Evolutionary conservation across 140 eudicot genomes (phyloP), one percentile per base, ranked within the genome.

Genomic region (Oenanthe javanica): DNA sequence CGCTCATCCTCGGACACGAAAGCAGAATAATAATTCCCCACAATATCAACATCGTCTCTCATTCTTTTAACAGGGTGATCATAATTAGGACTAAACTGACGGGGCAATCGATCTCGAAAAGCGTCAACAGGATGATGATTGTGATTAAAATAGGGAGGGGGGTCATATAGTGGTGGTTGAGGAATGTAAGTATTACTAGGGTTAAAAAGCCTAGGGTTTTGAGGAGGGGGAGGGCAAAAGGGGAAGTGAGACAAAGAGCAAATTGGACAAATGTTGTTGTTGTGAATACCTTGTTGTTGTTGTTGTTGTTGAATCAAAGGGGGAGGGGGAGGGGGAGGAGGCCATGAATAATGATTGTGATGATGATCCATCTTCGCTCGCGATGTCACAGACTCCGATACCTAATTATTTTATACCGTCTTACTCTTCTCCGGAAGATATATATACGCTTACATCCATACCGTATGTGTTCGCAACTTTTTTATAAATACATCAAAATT

Each of bases 1-100:
- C 94, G 85, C 84, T 93, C 96, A 71, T 85, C 87, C 5, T 81
- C 91, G 9, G 85, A 75, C 11, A 81, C 66, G 63, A 43, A 48
- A 79, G 74, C 49, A 1, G 78, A 75, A 1, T 78, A 31, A 31
- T 31, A 25, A 64, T 80, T 83, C 23, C 23, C 48, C 48, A n/a
- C 81, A 54, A 38, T 46, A 72, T 50, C 75, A 48, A 54, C 85
- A 57, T 80, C 91, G 38, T 86, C 78, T 81, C 87, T 85, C 89
- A 81, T 82, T 72, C 97, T 84, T 85, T 92, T 92, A 59, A 74
- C 74, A 15, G 67, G 85, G 79, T 80, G 54, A 25, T 79, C 86
- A 52, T 59, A 80, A 77, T 63, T 67, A 82, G 91, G 89, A 85
- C 76, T 82, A 4, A 67, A 76, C 51, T 31, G 31, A 31, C 88